Base-by-base conservation (phyloP, 2,329 filamentous ascomycete genomes). In the Colletotrichum kahawae region DNA sequence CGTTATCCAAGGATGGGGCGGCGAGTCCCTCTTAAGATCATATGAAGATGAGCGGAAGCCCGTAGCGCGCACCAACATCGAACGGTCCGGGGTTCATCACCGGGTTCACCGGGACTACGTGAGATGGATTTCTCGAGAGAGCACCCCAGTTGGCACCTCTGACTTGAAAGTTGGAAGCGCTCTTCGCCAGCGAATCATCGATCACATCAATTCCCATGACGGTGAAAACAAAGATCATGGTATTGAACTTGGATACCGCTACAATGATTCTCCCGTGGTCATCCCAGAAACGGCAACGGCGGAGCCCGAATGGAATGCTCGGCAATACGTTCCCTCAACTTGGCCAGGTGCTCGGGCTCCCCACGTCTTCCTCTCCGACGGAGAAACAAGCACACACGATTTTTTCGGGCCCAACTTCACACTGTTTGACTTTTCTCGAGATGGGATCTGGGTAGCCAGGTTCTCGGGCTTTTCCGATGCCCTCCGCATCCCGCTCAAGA, bases 211-310 rank as follows among this genome's bases (percentile, higher is more conserved):
- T 5, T 48, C 65, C 14, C 75, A 81, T 27, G 77, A 82, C 38
- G 77, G 71, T 4, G 81, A 82, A 68, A 81, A 81, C 63, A 78
- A 77, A 36, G 78, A 80, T 27, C 75, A 77, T 16, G 80, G 80
- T 3, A 78, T 82, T 24, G 81, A 82, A 64, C 75, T 82, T 77
- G 80, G 77, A 4, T 80, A 82, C 63, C 69, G 78, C 12, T 79
- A 81, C 59, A 69, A 74, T 69, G 14, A 86, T 82, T 2, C 85
- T 84, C 1, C 66, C 13, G 66, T 68, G 7, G 18, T 68, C 13
- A 16, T 68, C 6, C 24, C 24, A 16, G 29, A 57, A 21, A 34
- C 18, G 14, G 10, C 12, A 21, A 36, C 21, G 34, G 13, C 18
- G 13, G 48, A 60, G 48, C 54, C 66, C 16, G n/a, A 68, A 13